phyloP scores from a whole-genome alignment of 2,329 filamentous ascomycete genomes.

The Nemania serpens region DNA sequence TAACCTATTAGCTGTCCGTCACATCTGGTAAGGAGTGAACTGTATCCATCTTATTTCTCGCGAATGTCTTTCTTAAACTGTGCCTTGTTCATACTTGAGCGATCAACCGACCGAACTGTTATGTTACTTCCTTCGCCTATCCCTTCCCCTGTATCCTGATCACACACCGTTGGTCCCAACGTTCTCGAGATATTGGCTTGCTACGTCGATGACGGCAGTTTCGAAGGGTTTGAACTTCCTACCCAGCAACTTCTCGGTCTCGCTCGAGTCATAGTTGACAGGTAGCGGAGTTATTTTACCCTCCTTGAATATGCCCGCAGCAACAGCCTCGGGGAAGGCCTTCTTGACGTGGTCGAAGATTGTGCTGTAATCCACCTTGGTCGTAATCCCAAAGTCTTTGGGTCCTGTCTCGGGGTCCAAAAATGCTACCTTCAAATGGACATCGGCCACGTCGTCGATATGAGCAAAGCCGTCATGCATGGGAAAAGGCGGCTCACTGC shows the following conservation, averaged over 20 bases:
- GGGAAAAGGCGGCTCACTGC: slow-evolving; percentile 29
- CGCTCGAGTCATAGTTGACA: slow-evolving; percentile 29
- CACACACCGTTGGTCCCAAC: neutral
- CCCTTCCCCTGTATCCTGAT: too few relatives aligned
- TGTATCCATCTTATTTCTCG: too few relatives aligned
- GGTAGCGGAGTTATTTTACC: slow-evolving; percentile 28
- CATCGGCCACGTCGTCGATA: slow-evolving; percentile 35
- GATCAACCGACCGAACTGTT: too few relatives aligned
- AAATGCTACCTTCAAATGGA: slow-evolving; percentile 31
- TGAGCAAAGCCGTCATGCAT: slow-evolving; percentile 29
- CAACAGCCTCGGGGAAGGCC: slow-evolving; percentile 33
- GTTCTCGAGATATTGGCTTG: slow-evolving; percentile 34
- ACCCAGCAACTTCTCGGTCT: slow-evolving; percentile 26
- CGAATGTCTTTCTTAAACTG: too few relatives aligned
- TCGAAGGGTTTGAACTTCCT: slow-evolving; percentile 29
- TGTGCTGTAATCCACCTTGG: slow-evolving; percentile 28
- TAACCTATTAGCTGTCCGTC: too few relatives aligned
- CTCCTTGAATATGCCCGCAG: slow-evolving; percentile 33
- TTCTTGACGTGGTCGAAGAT: slow-evolving; percentile 33
- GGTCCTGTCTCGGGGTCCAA: slow-evolving; percentile 19
- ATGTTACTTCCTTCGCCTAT: too few relatives aligned
- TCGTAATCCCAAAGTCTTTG: slow-evolving; percentile 30
- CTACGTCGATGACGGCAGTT: slow-evolving; percentile 31
- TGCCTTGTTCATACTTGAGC: too few relatives aligned
- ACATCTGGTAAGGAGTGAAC: too few relatives aligned